Evolutionary conservation across 139 green algal genomes (phyloP).

Genomic region (Pseudopediastrum boryanum): DNA sequence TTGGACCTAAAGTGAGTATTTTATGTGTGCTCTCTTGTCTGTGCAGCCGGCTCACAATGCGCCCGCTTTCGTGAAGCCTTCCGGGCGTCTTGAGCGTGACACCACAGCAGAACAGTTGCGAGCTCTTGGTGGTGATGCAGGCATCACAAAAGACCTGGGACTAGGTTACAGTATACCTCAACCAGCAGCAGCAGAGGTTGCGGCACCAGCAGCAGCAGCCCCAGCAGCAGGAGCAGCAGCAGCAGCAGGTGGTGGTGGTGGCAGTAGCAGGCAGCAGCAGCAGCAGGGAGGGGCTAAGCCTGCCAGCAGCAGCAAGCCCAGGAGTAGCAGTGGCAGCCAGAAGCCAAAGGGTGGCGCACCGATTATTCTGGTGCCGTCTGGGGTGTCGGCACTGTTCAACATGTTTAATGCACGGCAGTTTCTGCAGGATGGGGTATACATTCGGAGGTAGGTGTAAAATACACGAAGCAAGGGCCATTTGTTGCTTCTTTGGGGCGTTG

Average conservation of each 20-base stretch:
- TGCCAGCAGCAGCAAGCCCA: constrained; percentile 11
- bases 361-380: constrained; percentile 64
- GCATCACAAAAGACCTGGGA: constrained; percentile 12
- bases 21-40: too few relatives aligned
- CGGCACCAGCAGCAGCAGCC: constrained; percentile 1
- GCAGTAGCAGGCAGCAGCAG: not conserved
- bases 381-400: constrained; percentile 59
- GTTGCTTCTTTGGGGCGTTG: too few relatives aligned
- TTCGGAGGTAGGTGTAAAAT: constrained; percentile 13
- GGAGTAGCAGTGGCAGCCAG: constrained; percentile 21
- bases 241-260: constrained; percentile 4
- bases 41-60: too few relatives aligned
- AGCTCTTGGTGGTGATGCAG: constrained; percentile 37
- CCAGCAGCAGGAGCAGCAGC: constrained; percentile 37
- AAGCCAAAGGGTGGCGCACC: constrained; percentile 30
- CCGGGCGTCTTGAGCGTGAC: constrained; percentile 54
- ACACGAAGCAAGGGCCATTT: too few relatives aligned
- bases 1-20: too few relatives aligned
- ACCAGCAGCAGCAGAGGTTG: constrained; percentile 9
- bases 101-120: constrained; percentile 34
- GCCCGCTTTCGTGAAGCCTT: constrained; percentile 38
- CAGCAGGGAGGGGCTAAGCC: constrained; percentile 39
- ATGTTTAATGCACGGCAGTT: constrained; percentile 60
- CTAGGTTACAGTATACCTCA: constrained; percentile 22
- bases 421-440: constrained; percentile 48